phyloP scores from a whole-genome alignment of 2,329 filamentous ascomycete species.

The Penicillium fuscoglaucum region DNA sequence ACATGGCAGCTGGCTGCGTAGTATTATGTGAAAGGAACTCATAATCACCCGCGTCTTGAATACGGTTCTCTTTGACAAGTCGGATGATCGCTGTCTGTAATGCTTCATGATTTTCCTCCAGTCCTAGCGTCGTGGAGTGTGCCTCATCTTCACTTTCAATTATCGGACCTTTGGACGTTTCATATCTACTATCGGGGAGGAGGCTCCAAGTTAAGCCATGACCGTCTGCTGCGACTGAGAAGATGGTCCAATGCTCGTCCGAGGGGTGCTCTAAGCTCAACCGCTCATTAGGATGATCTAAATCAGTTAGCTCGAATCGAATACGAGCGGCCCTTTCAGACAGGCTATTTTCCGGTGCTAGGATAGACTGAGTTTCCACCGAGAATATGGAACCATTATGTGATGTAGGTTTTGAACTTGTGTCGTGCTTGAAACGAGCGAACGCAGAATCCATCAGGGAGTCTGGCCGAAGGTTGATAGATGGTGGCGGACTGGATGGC shows the following conservation, averaged over 20 bases:
- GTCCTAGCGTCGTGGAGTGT: constrained; percentile 50
- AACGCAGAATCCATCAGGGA: constrained; percentile 34
- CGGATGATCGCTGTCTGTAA: constrained; percentile 77
- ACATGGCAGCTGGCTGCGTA: constrained; percentile 13
- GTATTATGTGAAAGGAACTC: constrained; percentile 7
- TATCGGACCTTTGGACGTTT: constrained; percentile 63
- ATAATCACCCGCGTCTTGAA: constrained; percentile 58
- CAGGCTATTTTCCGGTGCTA: constrained; percentile 28
- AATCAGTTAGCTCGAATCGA: constrained; percentile 43
- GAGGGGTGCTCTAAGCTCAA: constrained; percentile 73
- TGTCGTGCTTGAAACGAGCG: constrained; percentile 34
- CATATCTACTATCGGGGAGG: constrained; percentile 49
- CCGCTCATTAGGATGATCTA: constrained; percentile 39
- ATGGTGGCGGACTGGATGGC: constrained; percentile 20
- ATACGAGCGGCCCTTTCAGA: constrained; percentile 41
- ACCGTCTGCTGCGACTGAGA: constrained; percentile 75
- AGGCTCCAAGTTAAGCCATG: constrained; percentile 68
- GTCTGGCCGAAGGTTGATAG: constrained; percentile 23
- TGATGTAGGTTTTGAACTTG: constrained; percentile 26
- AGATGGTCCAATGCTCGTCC: constrained; percentile 77
- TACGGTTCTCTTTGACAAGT: constrained; percentile 79
- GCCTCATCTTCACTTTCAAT: constrained; percentile 52
- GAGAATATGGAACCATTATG: constrained; percentile 32
- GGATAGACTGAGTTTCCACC: constrained; percentile 32
- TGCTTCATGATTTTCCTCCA: constrained; percentile 78